These are phyloP conservation scores for Stephanodiscus minutulus DNA, from an alignment of 108 stramenopile genomes.

Conservation along the genomic window DNA sequence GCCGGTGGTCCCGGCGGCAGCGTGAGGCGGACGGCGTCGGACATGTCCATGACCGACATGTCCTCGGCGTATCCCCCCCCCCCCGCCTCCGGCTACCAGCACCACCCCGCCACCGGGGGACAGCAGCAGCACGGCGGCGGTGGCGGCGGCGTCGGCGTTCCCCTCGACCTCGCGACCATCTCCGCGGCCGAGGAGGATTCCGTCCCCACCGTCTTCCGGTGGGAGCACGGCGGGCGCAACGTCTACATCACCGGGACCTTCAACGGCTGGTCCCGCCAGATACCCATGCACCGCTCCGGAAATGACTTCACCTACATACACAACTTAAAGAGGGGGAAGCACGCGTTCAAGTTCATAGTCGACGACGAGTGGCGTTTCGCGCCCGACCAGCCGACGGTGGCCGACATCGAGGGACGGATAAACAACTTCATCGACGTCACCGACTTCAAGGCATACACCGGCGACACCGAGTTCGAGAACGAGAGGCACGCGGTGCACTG, in stretches of 20 bases:
- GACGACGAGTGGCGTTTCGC: slow-evolving; percentile 99
- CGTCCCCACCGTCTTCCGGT: slow-evolving; percentile 97
- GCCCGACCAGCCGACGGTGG: slow-evolving; percentile 96
- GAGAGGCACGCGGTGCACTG: slow-evolving; percentile 79
- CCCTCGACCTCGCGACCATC: slow-evolving; percentile 38
- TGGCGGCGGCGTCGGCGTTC: neutral
- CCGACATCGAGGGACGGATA: slow-evolving; percentile 97
- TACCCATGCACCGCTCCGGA: slow-evolving; percentile 99
- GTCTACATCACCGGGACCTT: slow-evolving; percentile 99
- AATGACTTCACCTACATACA: slow-evolving; percentile 99
- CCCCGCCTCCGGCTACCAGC: neutral
- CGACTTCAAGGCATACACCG: slow-evolving; percentile 95
- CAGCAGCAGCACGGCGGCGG: neutral
- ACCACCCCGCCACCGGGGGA: neutral
- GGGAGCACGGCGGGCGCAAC: slow-evolving; percentile 98
- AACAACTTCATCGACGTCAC: slow-evolving; percentile 99
- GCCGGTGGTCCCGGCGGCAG: too few species aligned
- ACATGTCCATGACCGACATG: slow-evolving; percentile 47
- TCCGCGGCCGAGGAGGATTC: slow-evolving; percentile 79
- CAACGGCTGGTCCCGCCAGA: slow-evolving; percentile 97
- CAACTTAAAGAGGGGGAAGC: slow-evolving; percentile 93
- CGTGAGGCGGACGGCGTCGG: slow-evolving; percentile 32
- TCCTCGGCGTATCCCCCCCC: neutral
- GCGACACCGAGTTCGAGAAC: slow-evolving; percentile 88
- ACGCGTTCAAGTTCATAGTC: slow-evolving; percentile 99